Percentiles rank a stretch among this genome's conserved stretches.
phyloP scores from a whole-genome alignment of 139 green algal genomes.

The Axilococcus clingmanii region DNA sequence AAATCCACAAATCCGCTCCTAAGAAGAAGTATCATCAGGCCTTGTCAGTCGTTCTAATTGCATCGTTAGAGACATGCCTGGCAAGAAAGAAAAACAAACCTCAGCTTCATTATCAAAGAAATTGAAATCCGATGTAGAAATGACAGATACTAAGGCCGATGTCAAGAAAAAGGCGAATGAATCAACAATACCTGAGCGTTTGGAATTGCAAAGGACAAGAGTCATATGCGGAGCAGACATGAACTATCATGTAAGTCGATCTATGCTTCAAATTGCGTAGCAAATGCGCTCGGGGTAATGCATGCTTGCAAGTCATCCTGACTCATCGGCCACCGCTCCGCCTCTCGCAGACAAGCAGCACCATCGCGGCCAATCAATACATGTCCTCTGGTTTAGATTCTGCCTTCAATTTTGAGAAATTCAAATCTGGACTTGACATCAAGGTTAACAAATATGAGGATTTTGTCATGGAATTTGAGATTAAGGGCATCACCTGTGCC shows the following conservation, averaged over 20 bases:
- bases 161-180: neutral
- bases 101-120: neutral
- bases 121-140: neutral
- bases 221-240: constrained; percentile 56
- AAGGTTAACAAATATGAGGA: constrained; percentile 33
- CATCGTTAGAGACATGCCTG: neutral
- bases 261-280: neutral
- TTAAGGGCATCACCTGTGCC: constrained; percentile 58
- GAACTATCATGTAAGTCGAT: constrained; percentile 62
- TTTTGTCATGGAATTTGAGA: constrained; percentile 80
- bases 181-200: constrained; percentile 32
- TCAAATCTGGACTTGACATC: constrained; percentile 46
- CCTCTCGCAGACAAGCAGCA: constrained; percentile 48
- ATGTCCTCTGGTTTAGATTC: constrained; percentile 65
- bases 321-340: neutral
- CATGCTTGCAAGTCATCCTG: neutral
- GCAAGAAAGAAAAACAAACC: neutral
- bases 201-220: constrained; percentile 49
- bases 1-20: too few relatives aligned
- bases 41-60: too few relatives aligned
- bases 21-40: too few relatives aligned
- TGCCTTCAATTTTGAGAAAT: constrained; percentile 54
- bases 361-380: constrained; percentile 54
- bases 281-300: neutral
- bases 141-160: constrained; percentile 20